Evolutionary conservation across 345 rosid species (phyloP).

Genomic region (Eucalyptus grandis): DNA sequence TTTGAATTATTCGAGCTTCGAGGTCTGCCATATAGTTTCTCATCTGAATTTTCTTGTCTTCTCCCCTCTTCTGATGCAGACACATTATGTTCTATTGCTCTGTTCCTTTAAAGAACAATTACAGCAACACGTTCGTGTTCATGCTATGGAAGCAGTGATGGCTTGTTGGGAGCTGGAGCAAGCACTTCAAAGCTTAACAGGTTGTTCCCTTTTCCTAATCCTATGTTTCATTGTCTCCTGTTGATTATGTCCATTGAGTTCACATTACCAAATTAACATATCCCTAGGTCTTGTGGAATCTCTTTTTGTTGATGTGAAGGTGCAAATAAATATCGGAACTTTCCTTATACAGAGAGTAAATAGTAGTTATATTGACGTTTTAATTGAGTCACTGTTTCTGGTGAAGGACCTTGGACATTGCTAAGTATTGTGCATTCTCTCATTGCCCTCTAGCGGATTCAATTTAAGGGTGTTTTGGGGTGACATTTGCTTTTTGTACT

Average conservation of each 20-base stretch:
- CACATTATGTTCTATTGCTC: constrained; percentile 83
- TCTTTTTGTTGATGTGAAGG: not conserved
- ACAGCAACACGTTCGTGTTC: constrained; percentile 97
- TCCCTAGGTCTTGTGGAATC: not conserved
- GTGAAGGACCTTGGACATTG: not conserved
- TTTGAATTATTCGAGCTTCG: not conserved
- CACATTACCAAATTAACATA: not conserved
- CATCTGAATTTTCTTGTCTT: not conserved
- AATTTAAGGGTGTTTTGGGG: not conserved
- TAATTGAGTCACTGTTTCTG: not conserved
- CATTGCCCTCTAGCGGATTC: not conserved
- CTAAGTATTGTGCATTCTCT: not conserved
- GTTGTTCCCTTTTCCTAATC: constrained; percentile 5
- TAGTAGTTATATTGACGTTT: not conserved
- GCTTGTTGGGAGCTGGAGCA: constrained; percentile 99
- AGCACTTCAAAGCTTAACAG: constrained; percentile 92
- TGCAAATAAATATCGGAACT: not conserved
- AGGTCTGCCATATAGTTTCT: not conserved
- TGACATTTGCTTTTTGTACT: not conserved
- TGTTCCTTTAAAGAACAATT: constrained; percentile 95
- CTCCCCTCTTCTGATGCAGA: constrained; percentile 17
- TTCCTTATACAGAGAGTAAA: not conserved
- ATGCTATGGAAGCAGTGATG: constrained; percentile 99
- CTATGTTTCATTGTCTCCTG: not conserved
- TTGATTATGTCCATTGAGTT: not conserved